Conservation (phyloP, 1,284 basidiomycete species). For the Heliocybe sulcata region DNA sequence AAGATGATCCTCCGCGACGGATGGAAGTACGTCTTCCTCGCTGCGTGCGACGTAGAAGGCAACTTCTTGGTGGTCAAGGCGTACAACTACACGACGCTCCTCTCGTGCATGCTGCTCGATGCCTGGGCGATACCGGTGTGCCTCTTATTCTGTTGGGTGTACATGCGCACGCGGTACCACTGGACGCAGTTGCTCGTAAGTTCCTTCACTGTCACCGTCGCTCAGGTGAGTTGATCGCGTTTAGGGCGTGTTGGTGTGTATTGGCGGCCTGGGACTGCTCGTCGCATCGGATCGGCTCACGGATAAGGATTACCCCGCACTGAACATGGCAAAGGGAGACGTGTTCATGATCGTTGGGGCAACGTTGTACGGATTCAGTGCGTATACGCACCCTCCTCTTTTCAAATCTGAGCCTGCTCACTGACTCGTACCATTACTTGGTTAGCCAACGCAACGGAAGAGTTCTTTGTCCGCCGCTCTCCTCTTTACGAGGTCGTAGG, state of each 20-base stretch:
- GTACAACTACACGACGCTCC: slow-evolving; percentile 78
- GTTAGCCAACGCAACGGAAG: slow-evolving; percentile 85
- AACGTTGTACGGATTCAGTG: slow-evolving; percentile 79
- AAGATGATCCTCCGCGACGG: slow-evolving; percentile 67
- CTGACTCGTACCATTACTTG: not conserved
- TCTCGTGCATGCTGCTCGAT: slow-evolving; percentile 84
- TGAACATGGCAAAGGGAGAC: slow-evolving; percentile 70
- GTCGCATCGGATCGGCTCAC: slow-evolving; percentile 68
- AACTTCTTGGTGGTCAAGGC: slow-evolving; percentile 84
- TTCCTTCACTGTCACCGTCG: slow-evolving; percentile 2
- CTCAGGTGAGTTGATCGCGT: not conserved
- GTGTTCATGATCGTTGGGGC: slow-evolving; percentile 82
- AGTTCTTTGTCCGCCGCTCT: slow-evolving; percentile 73
- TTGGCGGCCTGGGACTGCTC: slow-evolving; percentile 71
- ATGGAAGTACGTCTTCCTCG: slow-evolving; percentile 81
- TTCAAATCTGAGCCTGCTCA: no score
- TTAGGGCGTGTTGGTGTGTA: slow-evolving; percentile 68
- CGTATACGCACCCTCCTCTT: slow-evolving; percentile 19
- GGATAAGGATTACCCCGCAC: slow-evolving; percentile 61
- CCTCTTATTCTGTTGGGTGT: slow-evolving; percentile 75
- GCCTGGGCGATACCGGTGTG: slow-evolving; percentile 88
- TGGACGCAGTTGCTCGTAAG: slow-evolving; percentile 74
- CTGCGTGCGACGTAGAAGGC: slow-evolving; percentile 75
- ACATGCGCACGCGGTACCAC: slow-evolving; percentile 73
- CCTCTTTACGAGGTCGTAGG: slow-evolving; percentile 85